Evolutionary conservation across 2,329 filamentous ascomycete genomes (phyloP).

Genomic region (Dothideomycetes sp.): DNA sequence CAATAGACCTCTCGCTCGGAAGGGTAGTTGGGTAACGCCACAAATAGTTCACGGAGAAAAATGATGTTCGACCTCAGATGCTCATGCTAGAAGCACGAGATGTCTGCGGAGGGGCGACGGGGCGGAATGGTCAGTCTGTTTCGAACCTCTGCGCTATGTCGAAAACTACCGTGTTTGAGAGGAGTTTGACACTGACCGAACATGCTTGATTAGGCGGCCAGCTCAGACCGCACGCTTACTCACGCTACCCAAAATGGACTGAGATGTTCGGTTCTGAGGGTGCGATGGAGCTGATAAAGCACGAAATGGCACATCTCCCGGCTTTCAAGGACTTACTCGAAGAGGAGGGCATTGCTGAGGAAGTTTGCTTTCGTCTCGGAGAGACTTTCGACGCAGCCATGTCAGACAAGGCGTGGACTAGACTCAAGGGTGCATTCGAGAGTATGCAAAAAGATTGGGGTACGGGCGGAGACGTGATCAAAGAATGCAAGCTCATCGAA

Average conservation of each 20-base stretch:
- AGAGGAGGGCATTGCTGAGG: constrained; percentile 16
- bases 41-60: no score
- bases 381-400: constrained; percentile 24
- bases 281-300: constrained; percentile 18
- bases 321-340: constrained; percentile 13
- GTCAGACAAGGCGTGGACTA: constrained; percentile 20
- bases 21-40: no score
- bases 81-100: constrained; percentile 29
- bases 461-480: constrained; percentile 18
- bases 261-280: constrained; percentile 18
- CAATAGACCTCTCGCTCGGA: no score
- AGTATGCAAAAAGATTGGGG: constrained; percentile 19
- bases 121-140: constrained; percentile 21
- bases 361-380: constrained; percentile 19
- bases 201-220: constrained; percentile 16
- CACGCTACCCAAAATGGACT: constrained; percentile 20
- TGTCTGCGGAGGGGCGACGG: constrained; percentile 27
- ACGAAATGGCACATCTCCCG: constrained; percentile 15
- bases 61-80: constrained; percentile 12
- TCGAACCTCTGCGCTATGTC: no score
- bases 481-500: constrained; percentile 13
- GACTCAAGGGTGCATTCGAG: constrained; percentile 18
- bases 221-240: constrained; percentile 18
- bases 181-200: no score
- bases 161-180: background rate